Evolutionary conservation across 495 filamentous ascomycete genomes (phyloP), one percentile per base, ranked within the genome.

Genomic region (Penicillium dipodomyicola): DNA sequence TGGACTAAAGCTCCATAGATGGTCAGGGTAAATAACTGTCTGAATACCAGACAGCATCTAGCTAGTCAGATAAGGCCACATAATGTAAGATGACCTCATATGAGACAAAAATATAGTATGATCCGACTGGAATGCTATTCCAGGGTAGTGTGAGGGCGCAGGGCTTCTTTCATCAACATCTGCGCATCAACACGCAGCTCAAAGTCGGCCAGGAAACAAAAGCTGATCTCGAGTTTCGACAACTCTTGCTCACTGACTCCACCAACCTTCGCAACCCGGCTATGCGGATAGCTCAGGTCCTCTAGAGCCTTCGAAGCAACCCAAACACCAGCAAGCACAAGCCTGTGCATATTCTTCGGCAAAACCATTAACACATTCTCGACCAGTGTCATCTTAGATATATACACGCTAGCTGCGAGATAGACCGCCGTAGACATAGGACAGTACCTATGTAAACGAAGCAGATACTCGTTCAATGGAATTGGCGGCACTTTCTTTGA

Each of bases 371-470:
- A 83, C 14, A 85, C 78, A 49, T 81, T 81, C 60, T 97, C 91
- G 33, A 85, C 74, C 10, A 92, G 80, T 1, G 85, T 87, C 40
- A 97, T 81, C 48, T 84, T 81, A 63, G 91, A 87, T 50, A 96
- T 91, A 69, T 97, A 97, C n/a, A 87, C 73, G 44, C 90, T 90
- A 2, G 94, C 86, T 2, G 94, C 91, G n/a, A 98, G 84, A 63
- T 94, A 96, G 32, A 97, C 95, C 15, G 85, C 92, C 3, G 94
- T 93, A n/a, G 91, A 95, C 84, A 97, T 88, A 20, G 95, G 93
- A 61, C 94, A 98, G 69, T 86, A 97, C 37, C 78, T 80, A 68
- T 97, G 93, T 47, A 97, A 83, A 43, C 94, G 89, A 58, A 84
- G 72, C 19, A 97, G 79, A 69, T 98, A 98, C 46, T 95, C 88